These are phyloP conservation scores for Nicotiana attenuata DNA, from an alignment of 257 asterid genomes.

Conservation along the genomic window DNA sequence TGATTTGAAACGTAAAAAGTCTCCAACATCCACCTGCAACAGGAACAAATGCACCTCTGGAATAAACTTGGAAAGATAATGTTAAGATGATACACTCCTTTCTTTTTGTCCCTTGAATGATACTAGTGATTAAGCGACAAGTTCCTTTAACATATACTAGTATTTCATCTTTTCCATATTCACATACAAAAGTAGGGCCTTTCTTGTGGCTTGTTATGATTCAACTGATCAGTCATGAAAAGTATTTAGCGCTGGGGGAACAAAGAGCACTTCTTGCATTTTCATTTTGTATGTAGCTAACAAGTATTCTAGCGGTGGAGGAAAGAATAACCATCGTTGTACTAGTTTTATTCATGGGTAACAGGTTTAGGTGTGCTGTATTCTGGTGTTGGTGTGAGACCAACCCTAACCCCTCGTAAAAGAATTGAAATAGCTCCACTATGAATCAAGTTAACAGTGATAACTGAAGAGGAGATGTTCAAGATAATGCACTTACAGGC, in stretches of 20 bases:
- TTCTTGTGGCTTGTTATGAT: neutral
- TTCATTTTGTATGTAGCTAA: neutral
- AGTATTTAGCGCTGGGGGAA: neutral
- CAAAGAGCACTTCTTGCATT: neutral
- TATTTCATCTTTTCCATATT: neutral
- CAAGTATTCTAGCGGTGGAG: neutral
- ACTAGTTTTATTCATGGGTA: neutral
- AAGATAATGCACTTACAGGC: conserved; percentile 49
- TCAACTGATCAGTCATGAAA: neutral
- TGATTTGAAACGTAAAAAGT: conserved; percentile 85
- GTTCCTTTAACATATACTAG: neutral
- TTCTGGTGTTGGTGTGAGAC: neutral
- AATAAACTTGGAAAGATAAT: neutral
- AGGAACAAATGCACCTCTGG: neutral
- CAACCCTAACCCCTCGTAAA: neutral
- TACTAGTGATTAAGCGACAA: neutral
- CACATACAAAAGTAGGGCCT: too few relatives aligned
- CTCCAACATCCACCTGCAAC: conserved; percentile 94
- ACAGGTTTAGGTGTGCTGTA: neutral
- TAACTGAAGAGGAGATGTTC: neutral
- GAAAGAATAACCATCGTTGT: neutral
- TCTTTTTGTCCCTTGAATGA: neutral
- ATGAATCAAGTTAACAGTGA: conserved; percentile 3
- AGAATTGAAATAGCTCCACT: neutral
- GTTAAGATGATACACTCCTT: neutral